Percentiles rank a stretch among this genome's conserved stretches.
Conservation (phyloP, 176 grass and related monocot species). For the Tillandsia leiboldiana region DNA sequence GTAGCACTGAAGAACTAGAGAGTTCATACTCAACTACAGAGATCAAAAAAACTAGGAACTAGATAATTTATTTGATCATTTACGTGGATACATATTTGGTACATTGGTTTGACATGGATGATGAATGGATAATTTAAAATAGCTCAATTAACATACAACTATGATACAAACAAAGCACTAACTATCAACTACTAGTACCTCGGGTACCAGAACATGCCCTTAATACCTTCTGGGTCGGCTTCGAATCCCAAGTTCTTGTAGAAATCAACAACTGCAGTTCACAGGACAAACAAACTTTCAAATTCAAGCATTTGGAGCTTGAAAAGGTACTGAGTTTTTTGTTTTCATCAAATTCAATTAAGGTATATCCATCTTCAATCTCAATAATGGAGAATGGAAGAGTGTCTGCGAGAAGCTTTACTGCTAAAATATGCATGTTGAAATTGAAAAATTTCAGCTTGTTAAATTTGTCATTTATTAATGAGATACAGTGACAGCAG, state of each 20-base stretch:
- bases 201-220: conserved; percentile 99
- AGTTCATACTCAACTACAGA: no score
- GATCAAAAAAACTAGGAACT: no score
- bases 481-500: background rate
- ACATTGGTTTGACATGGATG: no score
- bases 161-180: no score
- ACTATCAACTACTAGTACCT: conserved; percentile 16
- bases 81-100: no score
- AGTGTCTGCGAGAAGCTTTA: background rate
- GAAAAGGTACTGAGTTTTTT: no score
- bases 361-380: background rate
- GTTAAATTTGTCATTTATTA: background rate
- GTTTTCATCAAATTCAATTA: background rate
- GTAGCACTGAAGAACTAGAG: no score
- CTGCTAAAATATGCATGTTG: background rate
- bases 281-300: background rate
- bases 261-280: conserved; percentile 78
- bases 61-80: no score
- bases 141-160: no score
- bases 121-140: no score
- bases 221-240: conserved; percentile 91
- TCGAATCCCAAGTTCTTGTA: conserved; percentile 98
- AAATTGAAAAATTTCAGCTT: background rate
- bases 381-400: background rate
- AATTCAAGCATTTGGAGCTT: background rate